A percentile compares a stretch with the other conserved stretches of the same genome.
These are phyloP conservation scores for Saussurea involucrata DNA, from an alignment of 129 eudicot species.

Conservation along the genomic window DNA sequence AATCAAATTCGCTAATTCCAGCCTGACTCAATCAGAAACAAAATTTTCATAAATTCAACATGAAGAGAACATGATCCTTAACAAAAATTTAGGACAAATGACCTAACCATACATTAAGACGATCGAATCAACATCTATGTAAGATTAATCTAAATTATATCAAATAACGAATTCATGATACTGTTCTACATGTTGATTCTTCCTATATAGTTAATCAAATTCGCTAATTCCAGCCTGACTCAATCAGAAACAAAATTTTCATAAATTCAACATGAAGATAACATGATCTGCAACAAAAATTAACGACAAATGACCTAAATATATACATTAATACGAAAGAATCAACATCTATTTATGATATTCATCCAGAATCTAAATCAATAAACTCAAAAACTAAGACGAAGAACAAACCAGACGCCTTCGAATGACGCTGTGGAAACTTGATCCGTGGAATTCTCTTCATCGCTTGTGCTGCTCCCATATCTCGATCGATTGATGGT, in stretches of 20 bases:
- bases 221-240: not conserved
- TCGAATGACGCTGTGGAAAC: conserved; percentile 71
- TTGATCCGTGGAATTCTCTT: conserved; percentile 85
- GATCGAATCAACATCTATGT: too few species aligned
- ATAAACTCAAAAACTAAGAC: not conserved
- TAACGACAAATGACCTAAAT: not conserved
- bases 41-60: not conserved
- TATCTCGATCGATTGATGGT: conserved; percentile 13
- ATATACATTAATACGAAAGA: not conserved
- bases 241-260: not conserved
- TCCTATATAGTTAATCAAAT: not conserved
- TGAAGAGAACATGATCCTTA: not conserved
- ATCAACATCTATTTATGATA: not conserved
- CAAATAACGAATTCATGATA: too few species aligned
- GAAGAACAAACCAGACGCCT: conserved; percentile 42
- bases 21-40: not conserved
- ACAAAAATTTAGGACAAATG: not conserved
- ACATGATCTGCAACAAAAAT: not conserved
- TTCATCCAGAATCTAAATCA: not conserved
- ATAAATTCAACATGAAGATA: not conserved
- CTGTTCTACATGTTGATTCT: too few species aligned
- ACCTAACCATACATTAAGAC: too few species aligned
- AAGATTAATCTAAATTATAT: too few species aligned
- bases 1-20: not conserved
- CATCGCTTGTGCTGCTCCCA: conserved; percentile 56